Base-by-base conservation (phyloP, 306 rosid species). In the Leucaena leucocephala region DNA sequence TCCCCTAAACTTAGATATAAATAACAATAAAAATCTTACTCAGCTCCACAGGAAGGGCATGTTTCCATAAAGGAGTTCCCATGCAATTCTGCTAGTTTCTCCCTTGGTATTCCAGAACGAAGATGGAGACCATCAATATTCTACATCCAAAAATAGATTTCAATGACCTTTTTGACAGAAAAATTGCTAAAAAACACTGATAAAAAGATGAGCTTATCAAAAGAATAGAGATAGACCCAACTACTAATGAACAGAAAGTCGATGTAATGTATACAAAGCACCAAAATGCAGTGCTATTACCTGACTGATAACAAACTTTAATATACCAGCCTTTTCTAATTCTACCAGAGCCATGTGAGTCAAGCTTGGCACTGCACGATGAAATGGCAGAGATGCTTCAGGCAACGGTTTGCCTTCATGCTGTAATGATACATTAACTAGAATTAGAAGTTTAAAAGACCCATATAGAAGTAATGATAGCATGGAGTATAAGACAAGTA, bases 81-180 rank as follows among this genome's bases (percentile, higher is more conserved):
- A 69, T 94, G 98, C 84, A 94, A 84, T 81, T 94, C 98, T 43
- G 98, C 84, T 48, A 94, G 90, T 83, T 94, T 94, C 84, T 94
- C 95, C 89, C 98, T 88, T 66, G 97, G 95, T 77, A 92, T 91
- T 80, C 98, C 98, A 44, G 97, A 92, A 71, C 98, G 97, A 84
- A 92, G 97, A 85, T 94, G 98, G 73, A 94, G 98, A 68, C 98
- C 98, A 68, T 94, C 98, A 80, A 94, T 90, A 86, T 94, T 94
- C 98, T 94, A 77, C 79, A 61, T 33, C 5, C 83, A 92, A 71
- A 69, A 64, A 81, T 74, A 80, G 34, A 27, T 13, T 4, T 34
- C n/a, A 13, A 38, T 27, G 57, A 69, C 75, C 42, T 67, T 68
- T 67, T 67, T 64, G 45, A 48, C 45, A 21, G 19, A 74, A 34